These are phyloP conservation scores for Clavaria fumosa DNA, from an alignment of 768 basidiomycete species.

Conservation along the genomic window DNA sequence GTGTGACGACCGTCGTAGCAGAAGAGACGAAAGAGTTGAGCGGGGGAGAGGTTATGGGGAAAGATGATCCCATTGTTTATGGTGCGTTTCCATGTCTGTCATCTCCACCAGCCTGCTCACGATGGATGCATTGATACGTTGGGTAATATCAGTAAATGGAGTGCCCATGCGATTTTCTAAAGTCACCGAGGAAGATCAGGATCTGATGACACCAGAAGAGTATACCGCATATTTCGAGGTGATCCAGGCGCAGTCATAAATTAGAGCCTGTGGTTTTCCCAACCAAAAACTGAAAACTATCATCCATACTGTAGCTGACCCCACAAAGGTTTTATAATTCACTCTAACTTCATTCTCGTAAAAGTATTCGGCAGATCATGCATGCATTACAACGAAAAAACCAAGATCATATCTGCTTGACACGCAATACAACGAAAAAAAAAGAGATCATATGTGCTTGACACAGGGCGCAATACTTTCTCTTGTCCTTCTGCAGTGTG, in stretches of 20 bases:
- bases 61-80: conserved; percentile 51
- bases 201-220: conserved; percentile 86
- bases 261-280: no score
- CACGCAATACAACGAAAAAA: no score
- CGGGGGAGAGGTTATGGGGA: conserved; percentile 13
- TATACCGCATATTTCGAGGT: conserved; percentile 72
- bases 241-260: conserved; percentile 32
- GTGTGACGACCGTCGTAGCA: conserved; percentile 8
- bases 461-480: no score
- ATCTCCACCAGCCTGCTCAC: neutral
- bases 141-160: conserved; percentile 47
- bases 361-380: no score
- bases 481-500: no score
- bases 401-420: no score
- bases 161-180: conserved; percentile 54
- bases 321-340: no score
- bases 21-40: conserved; percentile 13
- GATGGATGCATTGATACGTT: neutral
- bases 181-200: conserved; percentile 86
- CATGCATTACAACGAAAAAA: no score
- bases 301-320: no score
- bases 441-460: no score
- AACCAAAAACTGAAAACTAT: no score
- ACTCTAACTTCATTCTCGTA: no score
- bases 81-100: conserved; percentile 32